Evolutionary conservation across 164 flowering plant genomes (phyloP), one percentile per base, ranked within the genome.

Genomic region (Piper longum): DNA sequence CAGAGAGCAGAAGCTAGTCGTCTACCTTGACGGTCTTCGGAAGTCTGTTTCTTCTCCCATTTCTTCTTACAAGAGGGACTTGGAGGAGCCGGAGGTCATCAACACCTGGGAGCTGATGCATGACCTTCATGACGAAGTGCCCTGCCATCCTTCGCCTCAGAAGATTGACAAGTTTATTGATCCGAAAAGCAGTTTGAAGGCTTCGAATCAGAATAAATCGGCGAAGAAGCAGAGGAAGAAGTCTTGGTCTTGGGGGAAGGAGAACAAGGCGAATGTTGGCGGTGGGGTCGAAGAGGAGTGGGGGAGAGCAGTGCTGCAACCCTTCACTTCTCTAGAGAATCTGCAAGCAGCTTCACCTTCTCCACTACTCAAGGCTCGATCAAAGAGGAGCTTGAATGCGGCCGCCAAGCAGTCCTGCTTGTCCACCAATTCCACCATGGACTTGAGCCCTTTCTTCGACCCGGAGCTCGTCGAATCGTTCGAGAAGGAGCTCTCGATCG

Each of bases 31-130:
- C 54, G 19, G 76, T 63, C 17, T 41, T 67, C 62, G 72, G 69
- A 56, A 66, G 59, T 41, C 79, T 85, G 19, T 82, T 83, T 41
- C 55, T 79, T 60, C 54, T 51, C 66, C 63, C 63, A 62, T 58
- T 9, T n/a, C 51, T 41, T n/a, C 36, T 26, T 41, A 48, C 16
- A 62, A 54, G 43, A 63, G 66, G 52, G 44, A 18, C 41, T 41
- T 41, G 1, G 82, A 82, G 7, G 82, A 72, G 18, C 82, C 85
- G 3, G 96, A 89, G 77, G 78, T 92, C 57, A 90, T 93, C 66
- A 85, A 93, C 59, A 74, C 95, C 7, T 84, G 89, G 92, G 96
- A 93, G 66, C 77, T 93, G 13, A 90, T 93, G 97, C 78, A 77
- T 56, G 96, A 75, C 57, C 86, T 90, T 4, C 64, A 66, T n/a